These are phyloP conservation scores for Dendrobium officinale DNA, from an alignment of 106 monocot genomes.

Conservation along the genomic window DNA sequence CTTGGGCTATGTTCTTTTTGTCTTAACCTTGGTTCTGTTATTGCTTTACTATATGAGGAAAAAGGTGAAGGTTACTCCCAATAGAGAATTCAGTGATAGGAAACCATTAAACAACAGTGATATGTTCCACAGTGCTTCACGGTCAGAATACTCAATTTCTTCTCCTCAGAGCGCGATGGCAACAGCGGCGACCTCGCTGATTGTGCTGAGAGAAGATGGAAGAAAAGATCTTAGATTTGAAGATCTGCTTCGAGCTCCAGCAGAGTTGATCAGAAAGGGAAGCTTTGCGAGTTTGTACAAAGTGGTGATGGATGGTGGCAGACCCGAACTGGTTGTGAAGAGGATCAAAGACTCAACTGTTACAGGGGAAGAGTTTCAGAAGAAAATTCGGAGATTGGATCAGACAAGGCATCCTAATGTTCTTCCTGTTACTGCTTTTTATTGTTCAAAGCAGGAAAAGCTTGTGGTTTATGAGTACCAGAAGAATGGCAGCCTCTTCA, in stretches of 20 bases:
- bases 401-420: conserved; percentile 21
- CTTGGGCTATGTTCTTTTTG: conserved; percentile 29
- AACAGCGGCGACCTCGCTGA: conserved; percentile 12
- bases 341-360: conserved; percentile 29
- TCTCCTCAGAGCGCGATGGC: background rate
- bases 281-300: conserved; percentile 35
- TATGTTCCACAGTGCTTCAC: background rate
- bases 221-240: conserved; percentile 26
- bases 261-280: conserved; percentile 42
- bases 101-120: background rate
- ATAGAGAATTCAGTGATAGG: background rate
- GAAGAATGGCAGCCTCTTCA: conserved; percentile 47
- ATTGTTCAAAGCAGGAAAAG: conserved; percentile 56
- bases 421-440: conserved; percentile 34
- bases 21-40: conserved; percentile 9
- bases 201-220: conserved; percentile 14
- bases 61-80: background rate
- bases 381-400: conserved; percentile 34
- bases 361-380: conserved; percentile 21
- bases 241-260: conserved; percentile 44
- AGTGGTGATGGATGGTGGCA: conserved; percentile 28
- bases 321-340: conserved; percentile 32
- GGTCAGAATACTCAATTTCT: conserved; percentile 23
- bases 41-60: conserved; percentile 2
- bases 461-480: conserved; percentile 51